These are phyloP conservation scores for Gracilaria vermiculophylla DNA, from an alignment of 23 red algal species.

Conservation along the genomic window DNA sequence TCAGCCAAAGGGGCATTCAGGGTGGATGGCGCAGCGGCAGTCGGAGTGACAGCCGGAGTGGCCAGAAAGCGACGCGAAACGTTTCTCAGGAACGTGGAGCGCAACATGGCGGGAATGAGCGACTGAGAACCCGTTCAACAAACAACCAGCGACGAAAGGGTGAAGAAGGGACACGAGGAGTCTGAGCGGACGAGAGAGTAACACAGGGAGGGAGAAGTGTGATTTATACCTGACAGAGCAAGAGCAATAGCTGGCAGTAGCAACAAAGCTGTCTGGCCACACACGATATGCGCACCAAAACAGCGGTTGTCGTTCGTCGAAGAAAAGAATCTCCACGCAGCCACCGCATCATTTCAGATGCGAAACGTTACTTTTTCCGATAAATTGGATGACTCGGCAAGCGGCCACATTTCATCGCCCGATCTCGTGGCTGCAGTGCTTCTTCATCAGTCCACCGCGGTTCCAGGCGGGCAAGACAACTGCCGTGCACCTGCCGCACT, in stretches of 20 bases:
- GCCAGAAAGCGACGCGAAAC: constrained; percentile 55
- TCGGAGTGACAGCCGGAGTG: constrained; percentile 39
- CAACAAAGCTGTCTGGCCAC: not conserved
- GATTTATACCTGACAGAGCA: constrained; percentile 3
- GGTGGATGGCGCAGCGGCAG: constrained; percentile 19
- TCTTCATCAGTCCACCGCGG: not conserved
- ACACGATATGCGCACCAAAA: not conserved
- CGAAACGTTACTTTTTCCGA: not conserved
- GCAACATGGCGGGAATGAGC: constrained; percentile 18
- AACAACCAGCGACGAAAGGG: not conserved
- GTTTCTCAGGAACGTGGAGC: constrained; percentile 22
- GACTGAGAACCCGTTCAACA: not conserved
- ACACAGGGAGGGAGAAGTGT: not conserved
- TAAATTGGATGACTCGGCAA: not conserved
- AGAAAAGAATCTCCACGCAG: not conserved
- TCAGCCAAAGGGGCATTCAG: constrained; percentile 80
- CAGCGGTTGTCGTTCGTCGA: constrained; percentile 27
- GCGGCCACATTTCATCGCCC: not conserved
- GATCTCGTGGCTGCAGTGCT: constrained; percentile 22
- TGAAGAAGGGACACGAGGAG: not conserved
- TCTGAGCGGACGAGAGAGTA: not conserved
- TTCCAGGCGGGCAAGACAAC: not conserved
- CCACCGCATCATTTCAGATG: constrained; percentile 7
- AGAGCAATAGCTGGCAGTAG: not conserved
- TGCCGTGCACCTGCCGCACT: not conserved